phyloP scores from a whole-genome alignment of 148 eudicot species.

The Nepenthes mirabilis region DNA sequence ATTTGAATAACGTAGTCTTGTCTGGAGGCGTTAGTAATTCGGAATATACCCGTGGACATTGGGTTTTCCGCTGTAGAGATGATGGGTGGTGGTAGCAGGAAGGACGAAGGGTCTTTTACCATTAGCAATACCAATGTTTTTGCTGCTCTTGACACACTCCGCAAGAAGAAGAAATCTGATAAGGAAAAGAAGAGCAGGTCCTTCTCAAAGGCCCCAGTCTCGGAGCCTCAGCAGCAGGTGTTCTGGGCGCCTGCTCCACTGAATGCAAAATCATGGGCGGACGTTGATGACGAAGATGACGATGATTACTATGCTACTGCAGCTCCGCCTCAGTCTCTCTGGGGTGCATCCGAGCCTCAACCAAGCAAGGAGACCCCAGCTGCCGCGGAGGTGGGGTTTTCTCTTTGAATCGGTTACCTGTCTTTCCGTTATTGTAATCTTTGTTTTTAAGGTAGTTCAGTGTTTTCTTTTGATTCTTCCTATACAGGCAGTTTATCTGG shows the following conservation, averaged over 20 bases:
- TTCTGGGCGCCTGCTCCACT: conserved; percentile 68
- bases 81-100: conserved; percentile 57
- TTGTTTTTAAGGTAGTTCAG: no score
- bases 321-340: conserved; percentile 60
- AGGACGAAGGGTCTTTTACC: conserved; percentile 41
- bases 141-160: conserved; percentile 65
- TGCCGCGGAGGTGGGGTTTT: conserved; percentile 30
- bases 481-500: no score
- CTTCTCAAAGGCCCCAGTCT: conserved; percentile 19
- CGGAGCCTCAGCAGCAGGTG: conserved; percentile 37
- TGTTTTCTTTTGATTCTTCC: no score
- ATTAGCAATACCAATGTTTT: conserved; percentile 71
- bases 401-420: no score
- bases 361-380: conserved; percentile 12
- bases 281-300: conserved; percentile 92
- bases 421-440: no score
- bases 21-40: background rate
- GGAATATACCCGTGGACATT: background rate
- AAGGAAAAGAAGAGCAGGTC: conserved; percentile 53
- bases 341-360: conserved; percentile 29
- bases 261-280: conserved; percentile 78
- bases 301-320: conserved; percentile 83
- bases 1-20: no score
- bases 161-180: conserved; percentile 75
- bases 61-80: conserved; percentile 12